Evolutionary conservation across 805 yeast genomes (phyloP).

Genomic region (Pichia insulana): DNA sequence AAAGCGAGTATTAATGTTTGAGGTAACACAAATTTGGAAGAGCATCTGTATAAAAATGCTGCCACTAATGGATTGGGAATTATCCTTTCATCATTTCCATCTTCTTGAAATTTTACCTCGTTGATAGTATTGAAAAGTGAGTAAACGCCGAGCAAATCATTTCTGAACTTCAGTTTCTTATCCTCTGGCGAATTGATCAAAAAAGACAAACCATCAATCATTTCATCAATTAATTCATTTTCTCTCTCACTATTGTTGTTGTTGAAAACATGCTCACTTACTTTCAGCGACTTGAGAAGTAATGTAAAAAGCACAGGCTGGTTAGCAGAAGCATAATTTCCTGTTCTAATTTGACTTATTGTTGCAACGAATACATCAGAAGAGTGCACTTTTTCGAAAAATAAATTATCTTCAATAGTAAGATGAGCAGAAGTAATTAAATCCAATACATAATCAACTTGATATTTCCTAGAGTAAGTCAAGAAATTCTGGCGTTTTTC

Average conservation of each 20-base stretch:
- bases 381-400: conserved; percentile 14
- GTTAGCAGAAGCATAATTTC: conserved; percentile 15
- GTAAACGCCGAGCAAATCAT: conserved; percentile 8
- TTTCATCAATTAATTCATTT: background rate
- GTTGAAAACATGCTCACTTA: conserved; percentile 4
- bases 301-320: conserved; percentile 14
- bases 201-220: background rate
- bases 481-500: conserved; percentile 7
- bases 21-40: conserved; percentile 9
- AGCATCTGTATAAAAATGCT: conserved; percentile 7
- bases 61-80: conserved; percentile 10
- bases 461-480: conserved; percentile 9
- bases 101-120: background rate
- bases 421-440: conserved; percentile 8
- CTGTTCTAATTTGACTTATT: conserved; percentile 17
- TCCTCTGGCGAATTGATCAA: conserved; percentile 3
- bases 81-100: background rate
- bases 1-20: conserved; percentile 12
- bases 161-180: conserved; percentile 1
- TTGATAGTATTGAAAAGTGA: background rate
- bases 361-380: conserved; percentile 17
- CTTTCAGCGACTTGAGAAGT: conserved; percentile 11
- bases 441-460: conserved; percentile 11
- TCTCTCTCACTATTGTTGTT: background rate
- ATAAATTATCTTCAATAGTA: conserved; percentile 14